Evolutionary conservation across 768 basidiomycete species (phyloP), one percentile per base, ranked within the genome.

Genomic region (Chalciporus sphaerocephalus): DNA sequence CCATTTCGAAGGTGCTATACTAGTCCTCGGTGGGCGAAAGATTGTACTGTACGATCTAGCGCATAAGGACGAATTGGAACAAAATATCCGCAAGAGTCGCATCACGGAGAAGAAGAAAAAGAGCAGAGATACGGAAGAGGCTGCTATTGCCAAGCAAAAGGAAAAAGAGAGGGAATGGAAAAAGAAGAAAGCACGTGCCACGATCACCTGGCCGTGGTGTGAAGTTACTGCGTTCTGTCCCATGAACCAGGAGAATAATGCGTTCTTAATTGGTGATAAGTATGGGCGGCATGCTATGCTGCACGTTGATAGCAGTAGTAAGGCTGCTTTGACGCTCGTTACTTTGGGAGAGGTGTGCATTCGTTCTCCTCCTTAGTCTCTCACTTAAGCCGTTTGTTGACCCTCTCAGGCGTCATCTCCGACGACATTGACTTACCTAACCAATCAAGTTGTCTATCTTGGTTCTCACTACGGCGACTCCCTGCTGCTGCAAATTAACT

Each of bases 381-480:
- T 58, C 39, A 13, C 33, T 34, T 46, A 2, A 57, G 22, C 11
- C 8, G 17, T 36, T 13, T 50, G 1, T 42, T 33, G 32, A 11
- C 35, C 24, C 25, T 16, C 21, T 11, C 42, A 91, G 88, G 76
- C 78, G 23, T 87, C 91, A 1, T 73, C 89, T 9, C 70, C 90
- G 0, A 86, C 74, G 9, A 75, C 81, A 10, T 58, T 95, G 48
- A 80, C 85, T 1, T 85, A 91, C 54, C 72, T 96, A 11, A 73
- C 80, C 5, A 74, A 79, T 38, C 83, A 88, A 60, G 65, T 77
- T 8, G 51, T 92, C 7, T 95, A 83, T 57, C 69, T 92, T 17
- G 88, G 91, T 15, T 93, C 92, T 6, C 86, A 91, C 53, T 70
- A 77, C 13, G 90, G 89, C 15, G 83, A 93, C 60, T 86, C 90